These are phyloP conservation scores for Glycyrrhiza uralensis DNA, from an alignment of 306 rosid genomes.

Conservation along the genomic window DNA sequence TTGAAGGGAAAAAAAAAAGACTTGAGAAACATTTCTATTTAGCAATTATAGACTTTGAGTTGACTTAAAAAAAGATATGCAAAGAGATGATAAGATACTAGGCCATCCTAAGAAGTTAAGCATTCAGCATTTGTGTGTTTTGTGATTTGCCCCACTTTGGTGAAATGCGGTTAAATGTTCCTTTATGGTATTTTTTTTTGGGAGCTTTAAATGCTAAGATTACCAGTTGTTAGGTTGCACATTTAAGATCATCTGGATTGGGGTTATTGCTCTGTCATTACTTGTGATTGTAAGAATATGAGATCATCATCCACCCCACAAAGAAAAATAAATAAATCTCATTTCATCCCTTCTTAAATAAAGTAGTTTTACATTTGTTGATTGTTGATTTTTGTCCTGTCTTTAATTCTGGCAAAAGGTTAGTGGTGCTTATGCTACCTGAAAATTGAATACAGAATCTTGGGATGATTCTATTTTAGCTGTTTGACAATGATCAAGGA, in stretches of 20 bases:
- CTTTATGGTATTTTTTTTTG: conserved; percentile 1
- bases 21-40: too few species aligned
- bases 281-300: conserved; percentile 28
- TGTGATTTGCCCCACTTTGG: conserved; percentile 22
- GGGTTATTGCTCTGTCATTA: too few species aligned
- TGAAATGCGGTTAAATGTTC: conserved; percentile 21
- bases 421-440: conserved; percentile 1
- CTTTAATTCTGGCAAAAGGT: not conserved
- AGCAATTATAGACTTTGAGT: conserved; percentile 25
- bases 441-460: not conserved
- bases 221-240: conserved; percentile 28
- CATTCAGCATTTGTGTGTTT: conserved; percentile 15
- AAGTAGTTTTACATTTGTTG: not conserved
- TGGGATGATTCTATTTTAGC: conserved; percentile 4
- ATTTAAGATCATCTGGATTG: conserved; percentile 24
- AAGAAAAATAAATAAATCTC: not conserved
- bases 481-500: not conserved
- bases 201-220: conserved; percentile 26
- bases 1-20: not conserved
- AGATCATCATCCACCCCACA: not conserved
- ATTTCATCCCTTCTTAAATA: conserved; percentile 17
- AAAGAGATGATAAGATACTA: conserved; percentile 11
- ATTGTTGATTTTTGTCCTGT: not conserved
- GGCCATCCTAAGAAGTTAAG: conserved; percentile 14
- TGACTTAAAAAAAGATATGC: conserved; percentile 28